phyloP scores from a whole-genome alignment of 2,329 filamentous ascomycete species.

The Colletotrichum theobromicola region DNA sequence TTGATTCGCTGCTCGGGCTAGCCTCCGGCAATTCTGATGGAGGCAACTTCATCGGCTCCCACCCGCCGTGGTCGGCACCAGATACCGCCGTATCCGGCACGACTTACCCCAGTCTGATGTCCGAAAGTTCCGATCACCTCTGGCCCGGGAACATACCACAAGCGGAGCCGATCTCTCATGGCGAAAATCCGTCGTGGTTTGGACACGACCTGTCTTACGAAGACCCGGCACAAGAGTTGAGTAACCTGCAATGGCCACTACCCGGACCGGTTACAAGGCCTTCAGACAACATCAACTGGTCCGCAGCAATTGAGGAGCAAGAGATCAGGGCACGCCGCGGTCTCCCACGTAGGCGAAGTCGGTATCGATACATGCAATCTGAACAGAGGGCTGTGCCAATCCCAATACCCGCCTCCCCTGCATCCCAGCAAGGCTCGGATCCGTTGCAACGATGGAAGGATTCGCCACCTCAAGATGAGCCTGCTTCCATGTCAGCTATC shows the following conservation, averaged over 20 bases:
- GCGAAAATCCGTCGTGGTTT: not conserved
- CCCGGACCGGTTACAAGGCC: not conserved
- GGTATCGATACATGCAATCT: not conserved
- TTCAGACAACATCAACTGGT: not conserved
- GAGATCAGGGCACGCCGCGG: not conserved
- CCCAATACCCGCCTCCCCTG: not conserved
- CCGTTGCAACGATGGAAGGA: slow-evolving; percentile 36
- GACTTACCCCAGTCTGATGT: not conserved
- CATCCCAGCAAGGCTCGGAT: slow-evolving; percentile 12
- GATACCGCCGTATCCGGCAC: not conserved
- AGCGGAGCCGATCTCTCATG: not conserved
- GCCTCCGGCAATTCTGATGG: not conserved
- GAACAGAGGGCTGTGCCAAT: not conserved
- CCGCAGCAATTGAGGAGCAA: not conserved
- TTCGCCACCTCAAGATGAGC: slow-evolving; percentile 36
- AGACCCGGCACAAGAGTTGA: not conserved
- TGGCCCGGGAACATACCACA: not conserved
- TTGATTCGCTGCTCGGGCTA: not conserved
- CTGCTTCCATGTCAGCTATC: slow-evolving; percentile 32
- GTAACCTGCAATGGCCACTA: not conserved
- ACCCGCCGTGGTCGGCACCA: not conserved
- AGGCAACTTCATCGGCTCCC: not conserved
- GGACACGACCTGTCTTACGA: not conserved
- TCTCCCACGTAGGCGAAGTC: not conserved
- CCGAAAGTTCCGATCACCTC: not conserved